These are phyloP conservation scores for Calycina marina DNA, from an alignment of 2,329 filamentous ascomycete genomes.

Conservation along the genomic window DNA sequence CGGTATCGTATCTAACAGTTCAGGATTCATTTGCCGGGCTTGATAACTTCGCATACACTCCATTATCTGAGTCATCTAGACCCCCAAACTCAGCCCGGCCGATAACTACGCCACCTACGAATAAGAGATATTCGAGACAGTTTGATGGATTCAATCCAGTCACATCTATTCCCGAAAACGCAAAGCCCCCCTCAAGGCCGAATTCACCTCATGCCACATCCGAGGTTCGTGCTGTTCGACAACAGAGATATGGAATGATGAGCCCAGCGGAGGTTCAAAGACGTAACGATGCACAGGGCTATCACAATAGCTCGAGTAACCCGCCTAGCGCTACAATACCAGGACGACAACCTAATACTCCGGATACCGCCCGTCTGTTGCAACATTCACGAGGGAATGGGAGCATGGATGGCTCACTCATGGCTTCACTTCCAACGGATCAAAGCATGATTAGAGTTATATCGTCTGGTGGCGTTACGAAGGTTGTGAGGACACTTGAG, in stretches of 20 bases:
- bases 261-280: slow-evolving; percentile 39
- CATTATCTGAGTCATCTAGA: slow-evolving; percentile 50
- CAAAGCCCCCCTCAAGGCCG: slow-evolving; percentile 49
- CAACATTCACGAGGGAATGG: slow-evolving; percentile 66
- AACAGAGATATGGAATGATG: slow-evolving; percentile 41
- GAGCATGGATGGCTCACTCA: slow-evolving; percentile 74
- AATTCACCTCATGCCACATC: slow-evolving; percentile 42
- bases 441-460: slow-evolving; percentile 89
- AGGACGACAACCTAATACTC: slow-evolving; percentile 40
- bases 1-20: slow-evolving; percentile 10
- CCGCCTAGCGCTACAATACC: slow-evolving; percentile 34
- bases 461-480: slow-evolving; percentile 79
- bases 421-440: slow-evolving; percentile 71
- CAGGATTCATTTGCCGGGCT: slow-evolving; percentile 76
- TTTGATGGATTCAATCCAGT: slow-evolving; percentile 28
- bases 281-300: slow-evolving; percentile 33
- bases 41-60: slow-evolving; percentile 43
- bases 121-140: slow-evolving; percentile 51
- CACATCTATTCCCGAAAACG: slow-evolving; percentile 22
- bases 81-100: slow-evolving; percentile 38
- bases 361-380: slow-evolving; percentile 46
- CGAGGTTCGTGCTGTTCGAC: slow-evolving; percentile 16
- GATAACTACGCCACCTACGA: slow-evolving; percentile 31
- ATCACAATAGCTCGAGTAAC: slow-evolving; percentile 37
- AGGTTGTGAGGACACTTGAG: slow-evolving; percentile 83